These are phyloP conservation scores for Malania oleifera DNA, from an alignment of 164 flowering plant species.

Conservation along the genomic window DNA sequence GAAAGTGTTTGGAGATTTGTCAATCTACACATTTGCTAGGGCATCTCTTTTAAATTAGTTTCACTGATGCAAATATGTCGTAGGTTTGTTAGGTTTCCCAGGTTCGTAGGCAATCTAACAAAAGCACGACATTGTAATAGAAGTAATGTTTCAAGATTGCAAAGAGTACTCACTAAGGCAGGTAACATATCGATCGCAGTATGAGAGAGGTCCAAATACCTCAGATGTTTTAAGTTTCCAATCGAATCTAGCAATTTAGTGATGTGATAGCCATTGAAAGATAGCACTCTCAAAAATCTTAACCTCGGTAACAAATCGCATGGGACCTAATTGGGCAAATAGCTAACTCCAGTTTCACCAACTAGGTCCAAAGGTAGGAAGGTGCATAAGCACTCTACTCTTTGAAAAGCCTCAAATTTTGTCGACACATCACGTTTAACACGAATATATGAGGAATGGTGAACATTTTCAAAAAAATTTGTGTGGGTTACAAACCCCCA, in stretches of 20 bases:
- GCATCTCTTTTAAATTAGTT: constrained; percentile 12
- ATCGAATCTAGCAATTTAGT: constrained; percentile 9
- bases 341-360: not conserved
- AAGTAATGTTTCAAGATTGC: constrained; percentile 9
- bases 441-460: too few species aligned
- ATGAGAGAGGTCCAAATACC: constrained; percentile 15
- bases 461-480: too few species aligned
- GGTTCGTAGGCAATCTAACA: constrained; percentile 11
- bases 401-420: constrained; percentile 8
- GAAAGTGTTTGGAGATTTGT: constrained; percentile 15
- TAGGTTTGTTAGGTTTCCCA: constrained; percentile 13
- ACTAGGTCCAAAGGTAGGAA: constrained; percentile 12
- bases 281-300: constrained; percentile 9
- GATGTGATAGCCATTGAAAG: not conserved
- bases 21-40: constrained; percentile 15
- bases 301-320: constrained; percentile 8
- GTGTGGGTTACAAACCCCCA: too few species aligned
- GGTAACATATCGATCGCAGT: constrained; percentile 13
- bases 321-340: constrained; percentile 3
- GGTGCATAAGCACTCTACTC: constrained; percentile 3
- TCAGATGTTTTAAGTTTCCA: constrained; percentile 7
- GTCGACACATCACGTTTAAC: too few species aligned
- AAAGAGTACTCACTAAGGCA: constrained; percentile 1
- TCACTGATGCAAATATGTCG: constrained; percentile 16
- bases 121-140: constrained; percentile 2